Base-by-base conservation (phyloP, 1,284 basidiomycete genomes). In the Polyporus tsugae region DNA sequence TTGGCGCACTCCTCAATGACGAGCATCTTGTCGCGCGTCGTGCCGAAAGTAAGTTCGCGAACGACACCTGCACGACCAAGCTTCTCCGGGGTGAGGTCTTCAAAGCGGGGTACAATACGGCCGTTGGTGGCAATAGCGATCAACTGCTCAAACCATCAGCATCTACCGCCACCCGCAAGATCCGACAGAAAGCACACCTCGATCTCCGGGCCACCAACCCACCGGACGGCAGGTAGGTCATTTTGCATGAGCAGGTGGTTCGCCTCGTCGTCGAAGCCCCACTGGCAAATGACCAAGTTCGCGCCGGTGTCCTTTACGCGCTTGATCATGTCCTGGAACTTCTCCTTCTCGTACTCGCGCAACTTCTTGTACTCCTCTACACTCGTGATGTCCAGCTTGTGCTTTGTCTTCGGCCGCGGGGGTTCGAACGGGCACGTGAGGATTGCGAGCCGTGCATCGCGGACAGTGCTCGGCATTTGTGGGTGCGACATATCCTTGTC, bases 401-500 rank as follows among this genome's bases (percentile, higher is more conserved):
- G 97, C 85, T 99, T 99, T 25, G 97, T 99, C 86, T 99, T 99
- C 61, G 97, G 97, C 46, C 98, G 92, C 15, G 98, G 97, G 11
- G 97, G 97, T 81, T 99, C 97, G 78, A 99, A 99, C 25, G 97
- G 96, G 82, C 98, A 99, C 59, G 97, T 99, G 63, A 99, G 89
- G 78, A 99, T 99, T 66, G 97, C 97, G 69, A 99, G 87, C 74
- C 92, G 92, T 69, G 98, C 97, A 79, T 99, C 94, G 74, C 86
- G 87, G 73, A 99, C 91, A 58, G 85, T 87, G 68, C 89, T 90
- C 11, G 97, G 97, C 97, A 99, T 99, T 82, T 98, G 96, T 10
- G 97, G 95, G 79, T 99, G 97, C 29, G 96, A 98, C 92, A 99
- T 97, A 84, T 99, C 97, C 83, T 99, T 98, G 91, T 99, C 97